Conservation (phyloP, 805 yeast species). For the Blastobotrys attinorum region DNA sequence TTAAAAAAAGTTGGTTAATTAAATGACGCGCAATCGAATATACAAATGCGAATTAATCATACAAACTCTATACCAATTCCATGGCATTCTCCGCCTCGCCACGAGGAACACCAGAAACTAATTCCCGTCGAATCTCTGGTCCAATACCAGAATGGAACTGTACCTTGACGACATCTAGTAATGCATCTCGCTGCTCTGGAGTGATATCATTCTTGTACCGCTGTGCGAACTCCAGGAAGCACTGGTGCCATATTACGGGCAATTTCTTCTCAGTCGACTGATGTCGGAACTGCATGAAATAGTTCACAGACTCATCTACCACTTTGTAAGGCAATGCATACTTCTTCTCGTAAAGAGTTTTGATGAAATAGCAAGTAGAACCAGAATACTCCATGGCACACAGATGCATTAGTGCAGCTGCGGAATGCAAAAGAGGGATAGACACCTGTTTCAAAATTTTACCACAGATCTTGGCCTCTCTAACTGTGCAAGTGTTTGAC, state of each 20-base stretch:
- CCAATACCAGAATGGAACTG: slow-evolving; percentile 85
- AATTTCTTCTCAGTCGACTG: slow-evolving; percentile 40
- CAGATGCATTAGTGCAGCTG: slow-evolving; percentile 86
- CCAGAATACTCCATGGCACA: slow-evolving; percentile 68
- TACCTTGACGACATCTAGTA: slow-evolving; percentile 83
- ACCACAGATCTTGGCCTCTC: slow-evolving; percentile 94
- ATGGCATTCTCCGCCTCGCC: slow-evolving; percentile 1
- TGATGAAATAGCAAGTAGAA: slow-evolving; percentile 82
- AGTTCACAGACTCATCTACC: slow-evolving; percentile 86
- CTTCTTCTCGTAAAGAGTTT: slow-evolving; percentile 84
- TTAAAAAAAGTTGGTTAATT: too few relatives aligned
- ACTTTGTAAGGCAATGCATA: slow-evolving; percentile 97
- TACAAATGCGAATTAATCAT: too few relatives aligned
- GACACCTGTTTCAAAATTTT: slow-evolving; percentile 85
- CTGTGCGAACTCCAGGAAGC: slow-evolving; percentile 89
- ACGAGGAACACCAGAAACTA: slow-evolving; percentile 61
- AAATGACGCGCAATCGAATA: too few relatives aligned
- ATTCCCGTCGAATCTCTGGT: slow-evolving; percentile 90
- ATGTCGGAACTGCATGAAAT: slow-evolving; percentile 80
- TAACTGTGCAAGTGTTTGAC: slow-evolving; percentile 57
- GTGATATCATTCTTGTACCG: slow-evolving; percentile 95
- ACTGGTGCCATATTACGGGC: slow-evolving; percentile 97
- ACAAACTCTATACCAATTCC: too few relatives aligned
- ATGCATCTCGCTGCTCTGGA: slow-evolving; percentile 95
- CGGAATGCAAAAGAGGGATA: slow-evolving; percentile 89